Evolutionary conservation across 2,329 filamentous ascomycete genomes (phyloP), one percentile per base, ranked within the genome.

Genomic region (Exophiala aquamarina): DNA sequence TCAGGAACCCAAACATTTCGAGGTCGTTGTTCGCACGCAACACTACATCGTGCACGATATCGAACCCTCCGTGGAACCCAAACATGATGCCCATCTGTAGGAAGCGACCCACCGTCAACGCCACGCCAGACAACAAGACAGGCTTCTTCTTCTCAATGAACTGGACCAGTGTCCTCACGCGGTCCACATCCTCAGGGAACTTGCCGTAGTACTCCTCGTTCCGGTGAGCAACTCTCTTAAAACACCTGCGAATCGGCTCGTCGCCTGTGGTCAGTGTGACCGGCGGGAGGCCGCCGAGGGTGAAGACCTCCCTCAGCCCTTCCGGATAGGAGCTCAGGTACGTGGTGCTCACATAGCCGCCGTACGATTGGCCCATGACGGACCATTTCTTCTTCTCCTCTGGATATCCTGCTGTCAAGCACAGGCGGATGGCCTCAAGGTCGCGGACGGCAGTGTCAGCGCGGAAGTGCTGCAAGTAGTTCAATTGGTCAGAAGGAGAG

Each of bases 371-470:
- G 7, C 92, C 92, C 53, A 95, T 85, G 21, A 93, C 78, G 48
- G 83, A 86, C 92, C 91, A 96, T 63, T 84, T 83, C 64, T 83
- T 80, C 63, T 86, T 83, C 38, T 85, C 80, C 17, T 78, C 72
- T 0, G 86, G 82, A 59, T 83, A 87, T 41, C 83, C 81, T 4
- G 75, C 71, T 0, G 87, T 93, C 44, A 97, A 73, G 31, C 78
- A 84, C 59, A 83, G 79, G 4, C 92, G 81, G 23, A 97, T 82
- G 3, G 91, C 89, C 65, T 97, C 92, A 55, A 86, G 88, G 62
- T 97, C 92, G 37, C 81, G 82, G 32, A 97, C 90, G 41, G 95
- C 94, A 62, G 80, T 93, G 67, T 96, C 91, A 26, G 92, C 90
- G 33, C 92, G 82, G 73, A 95, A 95, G 31, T 83, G 75, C 64